Evolutionary conservation across 257 asterid genomes (phyloP).

Genomic region (Solanum rostratum): DNA sequence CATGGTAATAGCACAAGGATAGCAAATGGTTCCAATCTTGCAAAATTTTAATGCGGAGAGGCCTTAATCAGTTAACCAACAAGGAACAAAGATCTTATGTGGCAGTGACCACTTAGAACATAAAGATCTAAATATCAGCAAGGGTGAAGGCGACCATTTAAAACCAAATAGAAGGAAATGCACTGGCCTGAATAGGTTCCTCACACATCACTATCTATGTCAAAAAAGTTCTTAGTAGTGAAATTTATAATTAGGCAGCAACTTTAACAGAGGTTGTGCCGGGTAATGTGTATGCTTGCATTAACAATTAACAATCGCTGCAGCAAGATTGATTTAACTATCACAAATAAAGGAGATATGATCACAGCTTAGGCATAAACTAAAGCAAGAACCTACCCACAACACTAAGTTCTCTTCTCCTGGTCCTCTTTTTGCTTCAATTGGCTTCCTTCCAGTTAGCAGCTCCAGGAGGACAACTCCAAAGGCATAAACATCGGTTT

Average conservation of each 20-base stretch:
- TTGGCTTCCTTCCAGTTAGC: constrained; percentile 79
- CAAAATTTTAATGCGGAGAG: not conserved
- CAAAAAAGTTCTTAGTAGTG: not conserved
- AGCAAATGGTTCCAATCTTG: not conserved
- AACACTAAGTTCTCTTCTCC: constrained; percentile 81
- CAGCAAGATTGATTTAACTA: no score
- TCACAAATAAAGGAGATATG: not conserved
- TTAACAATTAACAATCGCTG: not conserved
- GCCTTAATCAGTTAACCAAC: not conserved
- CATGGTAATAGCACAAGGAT: not conserved
- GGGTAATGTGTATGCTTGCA: not conserved
- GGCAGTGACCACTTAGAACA: not conserved
- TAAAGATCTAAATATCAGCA: not conserved
- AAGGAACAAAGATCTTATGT: not conserved
- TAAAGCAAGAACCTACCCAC: constrained; percentile 36
- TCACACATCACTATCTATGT: not conserved
- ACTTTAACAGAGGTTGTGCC: not conserved
- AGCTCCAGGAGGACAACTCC: constrained; percentile 85
- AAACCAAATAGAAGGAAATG: not conserved
- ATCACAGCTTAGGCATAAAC: not conserved
- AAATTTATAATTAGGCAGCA: not conserved
- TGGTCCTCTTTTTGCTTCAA: constrained; percentile 66
- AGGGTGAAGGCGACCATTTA: not conserved
- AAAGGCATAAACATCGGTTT: constrained; percentile 82
- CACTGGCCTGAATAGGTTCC: not conserved